phyloP scores from a whole-genome alignment of 1,284 basidiomycete genomes.

The Marasmius oreades region DNA sequence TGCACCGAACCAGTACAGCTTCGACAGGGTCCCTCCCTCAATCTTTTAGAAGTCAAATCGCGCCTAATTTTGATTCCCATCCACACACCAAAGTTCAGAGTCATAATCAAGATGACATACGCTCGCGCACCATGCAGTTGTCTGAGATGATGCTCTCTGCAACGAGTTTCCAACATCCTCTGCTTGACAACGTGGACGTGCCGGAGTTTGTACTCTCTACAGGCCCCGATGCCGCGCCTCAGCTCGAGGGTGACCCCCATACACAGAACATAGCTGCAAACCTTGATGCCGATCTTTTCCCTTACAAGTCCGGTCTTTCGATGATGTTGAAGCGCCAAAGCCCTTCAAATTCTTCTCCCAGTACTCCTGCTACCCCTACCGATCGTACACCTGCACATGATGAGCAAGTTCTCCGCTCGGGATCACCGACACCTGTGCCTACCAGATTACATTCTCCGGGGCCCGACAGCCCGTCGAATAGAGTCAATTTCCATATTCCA shows the following conservation, averaged over 20 bases:
- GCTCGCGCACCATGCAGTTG: constrained; percentile 62
- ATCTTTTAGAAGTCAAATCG: not conserved
- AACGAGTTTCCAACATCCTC: constrained; percentile 11
- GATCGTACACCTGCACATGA: not conserved
- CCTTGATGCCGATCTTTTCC: not conserved
- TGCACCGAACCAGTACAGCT: not conserved
- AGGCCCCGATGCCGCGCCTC: no score
- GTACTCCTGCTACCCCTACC: not conserved
- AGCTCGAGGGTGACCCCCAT: no score
- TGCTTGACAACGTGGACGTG: no score
- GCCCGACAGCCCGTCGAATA: not conserved
- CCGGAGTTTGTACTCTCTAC: no score
- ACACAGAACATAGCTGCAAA: no score
- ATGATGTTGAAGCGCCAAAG: not conserved
- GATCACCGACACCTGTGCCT: constrained; percentile 12
- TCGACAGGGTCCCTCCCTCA: not conserved
- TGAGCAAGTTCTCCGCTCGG: not conserved
- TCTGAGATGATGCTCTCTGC: constrained; percentile 48
- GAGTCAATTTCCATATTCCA: not conserved
- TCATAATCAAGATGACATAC: constrained; percentile 59
- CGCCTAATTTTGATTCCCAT: constrained; percentile 16
- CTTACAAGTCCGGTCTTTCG: constrained; percentile 12
- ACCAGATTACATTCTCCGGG: constrained; percentile 9
- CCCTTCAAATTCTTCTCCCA: not conserved
- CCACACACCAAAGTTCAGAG: constrained; percentile 25